Evolutionary conservation across 192 early-diverging fungal species (phyloP), one percentile per base, ranked within the genome.

Genomic region (Rhizophagus sp.): DNA sequence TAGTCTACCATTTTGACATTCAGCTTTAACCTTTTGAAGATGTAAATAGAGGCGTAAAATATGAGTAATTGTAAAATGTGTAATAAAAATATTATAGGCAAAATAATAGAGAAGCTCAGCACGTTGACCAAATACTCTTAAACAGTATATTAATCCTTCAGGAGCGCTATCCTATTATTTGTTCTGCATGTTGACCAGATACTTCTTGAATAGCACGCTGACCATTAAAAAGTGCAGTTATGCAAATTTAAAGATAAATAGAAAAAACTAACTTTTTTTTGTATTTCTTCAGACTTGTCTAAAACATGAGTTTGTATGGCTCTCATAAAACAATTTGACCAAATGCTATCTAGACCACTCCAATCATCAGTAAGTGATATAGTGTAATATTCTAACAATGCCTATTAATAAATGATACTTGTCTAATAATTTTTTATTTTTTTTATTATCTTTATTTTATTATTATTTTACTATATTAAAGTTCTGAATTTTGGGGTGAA

Each of bases 131-230:
- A 52, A 52, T 52, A 52, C 50, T 33, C 65, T 66, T 66, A 24
- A 66, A 25, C 65, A 33, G 65, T 24, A 66, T 4, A 24, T 66
- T 66, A 24, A 66, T 24, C 65, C 25, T 10, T 33, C 24, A 66
- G 24, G 65, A 66, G 65, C 33, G 65, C 65, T 33, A 25, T 66
- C 49, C 49, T 13, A 50, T 50, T 50, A 50, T 12, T 25, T 25
- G 65, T 24, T 24, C n/a, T 15, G n/a, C 65, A 66, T 24, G 65
- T 66, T 66, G 65, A 66, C 65, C 65, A 66, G 65, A 66, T 66
- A 33, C 65, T 66, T 33, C 65, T 66, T 66, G 65, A 66, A 25
- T 24, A 33, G n/a, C 65, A 66, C n/a, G 65, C 27, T 24, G 65
- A 66, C 65, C 65, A 27, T 25, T 33, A 27, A 66, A 24, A 33